Conservation (phyloP, 768 basidiomycete species). For the Astraeus odoratus region DNA sequence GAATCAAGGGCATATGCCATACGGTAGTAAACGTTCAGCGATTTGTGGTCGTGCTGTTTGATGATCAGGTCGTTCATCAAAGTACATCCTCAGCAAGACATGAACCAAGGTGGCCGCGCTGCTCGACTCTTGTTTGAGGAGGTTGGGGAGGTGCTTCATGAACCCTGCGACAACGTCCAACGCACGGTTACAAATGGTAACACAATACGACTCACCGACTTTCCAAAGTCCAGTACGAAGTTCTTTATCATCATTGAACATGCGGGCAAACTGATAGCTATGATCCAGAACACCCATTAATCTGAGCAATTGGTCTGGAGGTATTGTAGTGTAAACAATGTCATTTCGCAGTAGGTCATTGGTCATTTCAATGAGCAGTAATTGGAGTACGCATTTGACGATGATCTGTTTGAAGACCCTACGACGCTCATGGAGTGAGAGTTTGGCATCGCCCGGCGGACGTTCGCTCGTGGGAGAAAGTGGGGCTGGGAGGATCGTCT, state of each 20-base stretch:
- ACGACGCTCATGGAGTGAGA: slow-evolving; percentile 65
- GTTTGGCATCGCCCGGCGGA: slow-evolving; percentile 38
- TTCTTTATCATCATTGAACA: slow-evolving; percentile 98
- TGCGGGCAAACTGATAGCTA: slow-evolving; percentile 94
- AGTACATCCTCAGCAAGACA: slow-evolving; percentile 89
- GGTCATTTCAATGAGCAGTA: slow-evolving; percentile 94
- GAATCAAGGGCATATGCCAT: slow-evolving; percentile 15
- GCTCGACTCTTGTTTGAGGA: slow-evolving; percentile 96
- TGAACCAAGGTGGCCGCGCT: slow-evolving; percentile 94
- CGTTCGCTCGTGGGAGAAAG: slow-evolving; percentile 69
- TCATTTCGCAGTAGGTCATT: slow-evolving; percentile 92
- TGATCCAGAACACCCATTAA: slow-evolving; percentile 96
- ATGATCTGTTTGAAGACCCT: slow-evolving; percentile 97
- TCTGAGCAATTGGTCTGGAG: slow-evolving; percentile 85
- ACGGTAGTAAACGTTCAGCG: slow-evolving; percentile 66
- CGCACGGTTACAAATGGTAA: neutral
- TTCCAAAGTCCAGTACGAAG: slow-evolving; percentile 96
- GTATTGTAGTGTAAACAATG: slow-evolving; percentile 87
- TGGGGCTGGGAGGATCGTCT: slow-evolving; percentile 79
- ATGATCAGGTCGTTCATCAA: slow-evolving; percentile 82
- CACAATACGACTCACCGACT: slow-evolving; percentile 69
- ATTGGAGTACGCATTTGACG: slow-evolving; percentile 96
- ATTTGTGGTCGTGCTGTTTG: slow-evolving; percentile 79
- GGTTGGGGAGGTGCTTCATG: slow-evolving; percentile 98
- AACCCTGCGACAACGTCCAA: slow-evolving; percentile 57